These are phyloP conservation scores for Curvularia sp. DNA, from an alignment of 2,329 filamentous ascomycete species.

Conservation along the genomic window DNA sequence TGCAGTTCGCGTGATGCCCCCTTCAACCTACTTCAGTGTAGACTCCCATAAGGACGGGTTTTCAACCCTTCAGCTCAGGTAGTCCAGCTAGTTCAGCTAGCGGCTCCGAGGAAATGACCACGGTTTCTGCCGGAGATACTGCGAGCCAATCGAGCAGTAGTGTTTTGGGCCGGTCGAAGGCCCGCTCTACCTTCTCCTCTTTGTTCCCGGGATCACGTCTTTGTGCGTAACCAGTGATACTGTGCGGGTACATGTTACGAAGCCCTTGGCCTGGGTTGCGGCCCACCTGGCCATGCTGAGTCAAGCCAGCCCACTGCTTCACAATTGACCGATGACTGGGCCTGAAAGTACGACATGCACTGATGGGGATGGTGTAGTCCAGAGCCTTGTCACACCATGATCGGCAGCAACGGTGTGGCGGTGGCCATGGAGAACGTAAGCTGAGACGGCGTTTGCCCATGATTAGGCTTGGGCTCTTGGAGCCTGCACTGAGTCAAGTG, in stretches of 20 bases:
- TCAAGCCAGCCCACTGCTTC: slow-evolving; percentile 19
- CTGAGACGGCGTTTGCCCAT: neutral
- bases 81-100: neutral
- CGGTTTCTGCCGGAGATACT: slow-evolving; percentile 2
- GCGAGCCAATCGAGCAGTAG: slow-evolving; percentile 9
- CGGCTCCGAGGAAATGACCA: slow-evolving; percentile 7
- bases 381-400: neutral
- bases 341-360: neutral
- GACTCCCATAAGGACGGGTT: neutral
- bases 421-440: neutral
- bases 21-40: neutral
- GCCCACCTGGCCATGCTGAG: slow-evolving; percentile 26
- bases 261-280: slow-evolving; percentile 26
- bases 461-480: neutral
- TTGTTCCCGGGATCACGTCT: slow-evolving; percentile 23
- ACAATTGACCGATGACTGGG: neutral
- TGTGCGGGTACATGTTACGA: slow-evolving; percentile 26
- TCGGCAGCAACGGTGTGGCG: neutral
- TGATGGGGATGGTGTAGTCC: neutral
- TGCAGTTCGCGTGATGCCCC: slow-evolving; percentile 6
- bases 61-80: neutral
- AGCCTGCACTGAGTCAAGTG: neutral
- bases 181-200: slow-evolving; percentile 21
- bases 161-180: slow-evolving; percentile 6
- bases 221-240: slow-evolving; percentile 34